phyloP scores from a whole-genome alignment of 169 alveolate genomes.

The Sarcocystis neurona region DNA sequence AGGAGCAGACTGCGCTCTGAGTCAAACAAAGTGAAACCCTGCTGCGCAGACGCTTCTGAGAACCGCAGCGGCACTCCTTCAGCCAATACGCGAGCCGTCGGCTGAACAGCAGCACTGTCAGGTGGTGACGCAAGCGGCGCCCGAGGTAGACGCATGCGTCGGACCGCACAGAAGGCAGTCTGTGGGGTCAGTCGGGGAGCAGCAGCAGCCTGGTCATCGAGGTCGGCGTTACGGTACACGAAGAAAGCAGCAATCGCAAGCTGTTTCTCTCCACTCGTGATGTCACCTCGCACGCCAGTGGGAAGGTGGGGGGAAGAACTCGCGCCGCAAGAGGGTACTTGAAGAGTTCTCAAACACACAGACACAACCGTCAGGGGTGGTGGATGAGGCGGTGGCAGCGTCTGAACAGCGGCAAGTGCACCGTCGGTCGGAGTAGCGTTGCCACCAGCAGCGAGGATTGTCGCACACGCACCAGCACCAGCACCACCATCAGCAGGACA shows the following conservation, averaged over 20 bases:
- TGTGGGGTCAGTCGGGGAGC: slow-evolving; percentile 29
- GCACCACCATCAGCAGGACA: no score
- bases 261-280: slow-evolving; percentile 10
- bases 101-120: not conserved
- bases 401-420: no score
- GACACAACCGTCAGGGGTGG: slow-evolving; percentile 46
- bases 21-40: slow-evolving; percentile 20
- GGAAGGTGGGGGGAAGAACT: no score
- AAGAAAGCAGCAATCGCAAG: slow-evolving; percentile 30
- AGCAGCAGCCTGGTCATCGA: slow-evolving; percentile 48
- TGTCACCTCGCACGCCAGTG: not conserved
- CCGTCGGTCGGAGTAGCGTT: not conserved
- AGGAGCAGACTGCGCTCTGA: slow-evolving; percentile 39
- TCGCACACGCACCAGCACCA: no score
- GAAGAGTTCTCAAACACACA: slow-evolving; percentile 21
- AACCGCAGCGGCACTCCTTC: slow-evolving; percentile 23
- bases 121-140: no score
- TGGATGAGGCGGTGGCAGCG: slow-evolving; percentile 34
- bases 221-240: slow-evolving; percentile 19
- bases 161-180: slow-evolving; percentile 24
- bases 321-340: not conserved
- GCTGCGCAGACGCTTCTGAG: slow-evolving; percentile 14
- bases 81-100: slow-evolving; percentile 35
- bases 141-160: slow-evolving; percentile 47
- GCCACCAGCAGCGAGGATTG: no score